These are phyloP conservation scores for Gracilaria caudata DNA, from an alignment of 23 red algal species.

Conservation along the genomic window DNA sequence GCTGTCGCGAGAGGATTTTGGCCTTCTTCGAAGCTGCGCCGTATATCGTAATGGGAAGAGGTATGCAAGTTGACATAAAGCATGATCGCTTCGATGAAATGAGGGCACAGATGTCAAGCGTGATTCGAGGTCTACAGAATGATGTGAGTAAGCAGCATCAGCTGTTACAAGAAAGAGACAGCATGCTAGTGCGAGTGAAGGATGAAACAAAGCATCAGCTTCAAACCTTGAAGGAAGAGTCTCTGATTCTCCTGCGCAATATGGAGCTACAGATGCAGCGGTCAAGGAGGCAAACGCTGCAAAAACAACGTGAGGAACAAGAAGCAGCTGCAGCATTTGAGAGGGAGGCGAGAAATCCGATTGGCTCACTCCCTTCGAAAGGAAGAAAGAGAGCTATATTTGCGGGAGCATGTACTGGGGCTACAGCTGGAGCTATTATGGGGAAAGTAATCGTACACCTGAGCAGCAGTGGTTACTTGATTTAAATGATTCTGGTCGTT, in stretches of 20 bases:
- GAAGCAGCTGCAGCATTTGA: background rate
- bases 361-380: slow-evolving; percentile 16
- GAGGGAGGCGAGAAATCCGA: background rate
- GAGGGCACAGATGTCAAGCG: background rate
- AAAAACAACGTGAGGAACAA: background rate
- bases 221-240: background rate
- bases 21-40: slow-evolving; percentile 13
- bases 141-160: background rate
- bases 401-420: background rate
- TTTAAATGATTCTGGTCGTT: background rate
- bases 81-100: slow-evolving; percentile 1
- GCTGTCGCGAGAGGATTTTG: slow-evolving; percentile 22
- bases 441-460: slow-evolving; percentile 6
- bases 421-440: background rate
- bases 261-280: slow-evolving; percentile 22
- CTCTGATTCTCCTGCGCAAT: background rate
- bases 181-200: slow-evolving; percentile 1
- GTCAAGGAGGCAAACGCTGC: background rate
- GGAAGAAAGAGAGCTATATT: slow-evolving; percentile 25
- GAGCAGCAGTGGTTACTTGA: background rate
- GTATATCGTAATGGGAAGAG: background rate
- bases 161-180: slow-evolving; percentile 10
- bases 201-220: slow-evolving; percentile 16
- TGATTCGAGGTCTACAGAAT: slow-evolving; percentile 1
- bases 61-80: background rate